Percentiles rank a stretch among this genome's conserved stretches.
phyloP scores from a whole-genome alignment of 2,329 filamentous ascomycete genomes.

The Ophiostoma pallidulum region DNA sequence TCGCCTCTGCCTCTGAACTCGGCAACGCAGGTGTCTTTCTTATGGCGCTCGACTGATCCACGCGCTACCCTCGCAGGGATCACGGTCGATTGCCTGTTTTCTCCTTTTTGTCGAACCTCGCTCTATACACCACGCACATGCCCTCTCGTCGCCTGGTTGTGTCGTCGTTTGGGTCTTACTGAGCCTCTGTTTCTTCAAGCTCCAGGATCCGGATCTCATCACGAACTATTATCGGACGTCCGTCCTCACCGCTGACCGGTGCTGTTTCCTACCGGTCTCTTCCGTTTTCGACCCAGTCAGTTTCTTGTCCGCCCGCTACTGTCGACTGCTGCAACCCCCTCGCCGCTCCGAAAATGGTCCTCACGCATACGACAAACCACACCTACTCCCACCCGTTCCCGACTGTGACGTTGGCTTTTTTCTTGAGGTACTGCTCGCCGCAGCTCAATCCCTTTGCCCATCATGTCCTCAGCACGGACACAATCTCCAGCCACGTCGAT shows the following conservation, averaged over 20 bases:
- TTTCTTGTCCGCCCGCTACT: neutral
- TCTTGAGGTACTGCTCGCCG: slow-evolving; percentile 69
- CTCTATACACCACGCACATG: neutral
- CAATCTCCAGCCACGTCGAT: slow-evolving; percentile 66
- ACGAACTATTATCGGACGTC: neutral
- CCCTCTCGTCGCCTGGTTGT: neutral
- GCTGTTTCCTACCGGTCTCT: neutral
- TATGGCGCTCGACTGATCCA: slow-evolving; percentile 4
- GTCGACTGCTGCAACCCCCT: no score
- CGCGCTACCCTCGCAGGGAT: neutral
- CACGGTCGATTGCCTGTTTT: neutral
- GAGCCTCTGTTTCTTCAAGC: slow-evolving; percentile 16
- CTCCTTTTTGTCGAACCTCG: neutral
- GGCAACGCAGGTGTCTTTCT: neutral
- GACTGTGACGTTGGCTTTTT: slow-evolving; percentile 80
- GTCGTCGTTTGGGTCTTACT: slow-evolving; percentile 6
- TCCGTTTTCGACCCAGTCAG: neutral
- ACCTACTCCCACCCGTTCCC: slow-evolving; percentile 74
- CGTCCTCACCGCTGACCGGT: neutral
- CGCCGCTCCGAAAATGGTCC: slow-evolving; percentile 41
- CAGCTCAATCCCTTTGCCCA: slow-evolving; percentile 68
- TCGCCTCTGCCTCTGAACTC: neutral
- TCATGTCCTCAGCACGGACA: slow-evolving; percentile 77
- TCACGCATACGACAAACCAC: slow-evolving; percentile 57
- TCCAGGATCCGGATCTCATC: slow-evolving; percentile 6